A percentile compares a stretch with the other conserved stretches of the same genome.
These are phyloP conservation scores for Peronospora belbahrii DNA, from an alignment of 352 stramenopile genomes.

Conservation along the genomic window DNA sequence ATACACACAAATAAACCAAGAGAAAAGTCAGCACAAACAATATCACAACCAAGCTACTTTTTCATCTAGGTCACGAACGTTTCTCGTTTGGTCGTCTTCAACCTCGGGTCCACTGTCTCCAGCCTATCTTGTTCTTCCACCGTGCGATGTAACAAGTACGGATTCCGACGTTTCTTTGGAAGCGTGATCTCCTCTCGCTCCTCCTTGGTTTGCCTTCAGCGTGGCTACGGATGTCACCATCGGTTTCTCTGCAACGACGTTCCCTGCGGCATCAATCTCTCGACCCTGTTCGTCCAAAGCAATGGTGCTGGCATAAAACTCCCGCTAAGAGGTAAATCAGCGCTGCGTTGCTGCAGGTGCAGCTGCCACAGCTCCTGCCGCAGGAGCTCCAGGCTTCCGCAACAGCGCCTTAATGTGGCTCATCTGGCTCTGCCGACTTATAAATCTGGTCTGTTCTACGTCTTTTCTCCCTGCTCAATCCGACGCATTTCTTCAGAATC, in stretches of 20 bases:
- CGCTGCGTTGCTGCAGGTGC: not conserved
- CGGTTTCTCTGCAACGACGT: constrained; percentile 49
- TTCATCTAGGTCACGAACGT: constrained; percentile 40
- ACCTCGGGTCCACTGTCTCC: constrained; percentile 59
- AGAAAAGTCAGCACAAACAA: constrained; percentile 6
- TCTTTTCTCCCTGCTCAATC: constrained; percentile 47
- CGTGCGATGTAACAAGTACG: constrained; percentile 68
- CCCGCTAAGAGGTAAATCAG: constrained; percentile 2
- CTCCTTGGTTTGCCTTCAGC: constrained; percentile 44
- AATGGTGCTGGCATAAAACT: constrained; percentile 72
- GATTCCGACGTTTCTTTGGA: constrained; percentile 44
- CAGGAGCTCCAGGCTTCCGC: constrained; percentile 33
- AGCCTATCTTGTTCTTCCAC: constrained; percentile 69
- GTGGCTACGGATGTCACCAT: constrained; percentile 36
- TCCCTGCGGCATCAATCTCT: constrained; percentile 65
- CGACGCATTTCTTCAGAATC: constrained; percentile 32
- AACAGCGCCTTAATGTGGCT: constrained; percentile 63
- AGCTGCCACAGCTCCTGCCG: not conserved
- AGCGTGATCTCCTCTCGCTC: constrained; percentile 12
- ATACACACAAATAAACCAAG: constrained; percentile 10
- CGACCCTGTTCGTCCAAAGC: constrained; percentile 71
- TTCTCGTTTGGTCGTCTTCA: constrained; percentile 71
- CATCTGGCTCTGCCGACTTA: constrained; percentile 83
- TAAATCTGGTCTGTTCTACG: constrained; percentile 67
- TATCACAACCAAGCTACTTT: constrained; percentile 7